Evolutionary conservation across 345 rosid genomes (phyloP).

Genomic region (Noccaea bulbosa): DNA sequence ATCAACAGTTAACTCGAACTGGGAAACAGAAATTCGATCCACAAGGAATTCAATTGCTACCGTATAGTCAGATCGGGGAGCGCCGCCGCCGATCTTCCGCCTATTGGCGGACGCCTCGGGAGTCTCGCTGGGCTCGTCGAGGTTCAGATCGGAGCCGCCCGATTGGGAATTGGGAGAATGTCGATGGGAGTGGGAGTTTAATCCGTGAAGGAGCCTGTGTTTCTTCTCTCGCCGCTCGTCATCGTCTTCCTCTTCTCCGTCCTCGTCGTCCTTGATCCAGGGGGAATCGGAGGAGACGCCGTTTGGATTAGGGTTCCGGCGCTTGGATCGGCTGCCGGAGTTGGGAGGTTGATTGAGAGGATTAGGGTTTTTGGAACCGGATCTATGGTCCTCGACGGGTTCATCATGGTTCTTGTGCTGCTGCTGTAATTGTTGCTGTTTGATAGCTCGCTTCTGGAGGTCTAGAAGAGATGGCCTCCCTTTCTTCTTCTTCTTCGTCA

Average conservation of each 20-base stretch:
- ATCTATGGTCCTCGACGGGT: slow-evolving; percentile 43
- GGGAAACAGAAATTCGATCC: background rate
- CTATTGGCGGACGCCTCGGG: slow-evolving; percentile 46
- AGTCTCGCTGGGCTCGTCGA: slow-evolving; percentile 39
- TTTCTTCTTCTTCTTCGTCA: slow-evolving; percentile 92
- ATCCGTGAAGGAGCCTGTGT: slow-evolving; percentile 67
- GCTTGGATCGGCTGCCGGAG: slow-evolving; percentile 57
- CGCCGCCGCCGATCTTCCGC: slow-evolving; percentile 50
- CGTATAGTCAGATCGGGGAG: slow-evolving; percentile 64
- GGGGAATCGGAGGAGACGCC: slow-evolving; percentile 42
- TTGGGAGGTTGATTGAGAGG: slow-evolving; percentile 42
- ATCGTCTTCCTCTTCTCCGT: slow-evolving; percentile 67
- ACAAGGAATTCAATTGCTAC: slow-evolving; percentile 40
- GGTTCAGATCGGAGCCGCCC: slow-evolving; percentile 51
- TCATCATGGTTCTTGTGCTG: slow-evolving; percentile 23
- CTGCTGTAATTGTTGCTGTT: slow-evolving; percentile 59
- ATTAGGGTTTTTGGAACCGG: slow-evolving; percentile 64
- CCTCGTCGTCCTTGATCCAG: slow-evolving; percentile 37
- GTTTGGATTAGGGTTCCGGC: slow-evolving; percentile 54
- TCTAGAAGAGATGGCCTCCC: slow-evolving; percentile 96
- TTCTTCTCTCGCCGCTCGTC: slow-evolving; percentile 81
- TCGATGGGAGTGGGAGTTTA: slow-evolving; percentile 52
- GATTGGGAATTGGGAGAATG: slow-evolving; percentile 48
- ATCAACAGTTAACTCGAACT: background rate
- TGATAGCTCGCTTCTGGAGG: slow-evolving; percentile 89